phyloP scores from a whole-genome alignment of 2,329 filamentous ascomycete genomes.

The Penicillium sp. region DNA sequence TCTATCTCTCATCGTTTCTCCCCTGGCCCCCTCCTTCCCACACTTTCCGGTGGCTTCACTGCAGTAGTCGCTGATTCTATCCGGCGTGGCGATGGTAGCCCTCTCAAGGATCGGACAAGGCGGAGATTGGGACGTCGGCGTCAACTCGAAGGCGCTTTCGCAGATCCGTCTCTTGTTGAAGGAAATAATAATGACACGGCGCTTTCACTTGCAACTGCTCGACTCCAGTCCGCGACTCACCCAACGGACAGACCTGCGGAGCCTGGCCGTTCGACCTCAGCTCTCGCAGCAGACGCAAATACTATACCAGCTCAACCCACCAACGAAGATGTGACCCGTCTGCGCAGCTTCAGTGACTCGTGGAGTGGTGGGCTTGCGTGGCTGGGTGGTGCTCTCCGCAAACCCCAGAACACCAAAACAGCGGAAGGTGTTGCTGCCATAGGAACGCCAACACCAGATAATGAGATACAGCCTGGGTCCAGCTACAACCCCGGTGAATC shows the following conservation, averaged over 20 bases:
- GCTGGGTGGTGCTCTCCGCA: constrained; percentile 35
- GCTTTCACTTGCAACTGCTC: constrained; percentile 23
- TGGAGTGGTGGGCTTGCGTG: constrained; percentile 37
- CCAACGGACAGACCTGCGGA: constrained; percentile 19
- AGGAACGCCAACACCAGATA: constrained; percentile 12
- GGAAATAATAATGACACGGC: constrained; percentile 20
- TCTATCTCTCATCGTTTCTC: constrained; percentile 54
- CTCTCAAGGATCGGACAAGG: constrained; percentile 32
- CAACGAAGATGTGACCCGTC: constrained; percentile 23
- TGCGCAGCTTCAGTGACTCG: constrained; percentile 41
- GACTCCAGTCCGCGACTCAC: constrained; percentile 29
- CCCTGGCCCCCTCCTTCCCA: constrained; percentile 58
- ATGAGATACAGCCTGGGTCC: constrained; percentile 1
- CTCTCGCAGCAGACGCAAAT: constrained; percentile 17
- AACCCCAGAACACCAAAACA: not conserved
- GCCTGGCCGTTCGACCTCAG: constrained; percentile 24
- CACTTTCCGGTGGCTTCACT: constrained; percentile 59
- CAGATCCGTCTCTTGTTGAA: constrained; percentile 10
- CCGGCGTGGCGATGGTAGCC: constrained; percentile 53
- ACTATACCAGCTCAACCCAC: constrained; percentile 4
- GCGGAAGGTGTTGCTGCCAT: constrained; percentile 11
- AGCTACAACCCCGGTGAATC: not conserved
- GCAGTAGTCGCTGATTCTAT: constrained; percentile 65
- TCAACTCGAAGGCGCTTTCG: constrained; percentile 24
- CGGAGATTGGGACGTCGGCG: constrained; percentile 29